phyloP scores from a whole-genome alignment of 163 green algal species.

The Scenedesmus sp. region DNA sequence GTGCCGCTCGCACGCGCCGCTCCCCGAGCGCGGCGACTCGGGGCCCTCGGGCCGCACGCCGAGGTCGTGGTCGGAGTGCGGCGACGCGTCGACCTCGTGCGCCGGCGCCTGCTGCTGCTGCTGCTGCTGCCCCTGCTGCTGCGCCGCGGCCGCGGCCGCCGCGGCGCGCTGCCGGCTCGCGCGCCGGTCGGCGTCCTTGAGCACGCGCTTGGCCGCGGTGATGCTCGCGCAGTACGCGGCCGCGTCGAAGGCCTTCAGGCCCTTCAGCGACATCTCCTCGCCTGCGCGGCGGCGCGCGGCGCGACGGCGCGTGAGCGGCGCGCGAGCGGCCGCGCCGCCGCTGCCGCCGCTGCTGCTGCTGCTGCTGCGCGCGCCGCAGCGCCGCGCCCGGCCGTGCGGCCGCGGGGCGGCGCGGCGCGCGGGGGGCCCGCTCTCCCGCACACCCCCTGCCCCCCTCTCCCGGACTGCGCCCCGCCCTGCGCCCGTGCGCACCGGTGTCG shows the following conservation, averaged over 20 bases:
- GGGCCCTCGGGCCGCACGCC: constrained; percentile 34
- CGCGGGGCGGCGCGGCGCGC: too few relatives aligned
- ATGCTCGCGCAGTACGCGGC: constrained; percentile 49
- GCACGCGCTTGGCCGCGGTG: constrained; percentile 45
- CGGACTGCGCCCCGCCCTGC: too few relatives aligned
- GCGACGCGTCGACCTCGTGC: neutral
- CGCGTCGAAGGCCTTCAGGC: constrained; percentile 47
- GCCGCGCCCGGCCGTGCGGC: too few relatives aligned
- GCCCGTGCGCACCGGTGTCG: constrained; percentile 42
- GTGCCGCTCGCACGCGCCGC: constrained; percentile 1
- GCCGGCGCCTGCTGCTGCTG: neutral
- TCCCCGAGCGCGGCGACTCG: constrained; percentile 7
- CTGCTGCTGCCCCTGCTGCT: constrained; percentile 14
- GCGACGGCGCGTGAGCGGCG: too few relatives aligned
- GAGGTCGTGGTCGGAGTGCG: constrained; percentile 12
- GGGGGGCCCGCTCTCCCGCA: too few relatives aligned
- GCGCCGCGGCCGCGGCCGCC: neutral
- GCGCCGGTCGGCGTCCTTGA: constrained; percentile 30
- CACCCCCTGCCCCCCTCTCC: too few relatives aligned
- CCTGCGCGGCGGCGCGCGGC: constrained; percentile 9
- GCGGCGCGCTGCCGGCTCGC: constrained; percentile 6
- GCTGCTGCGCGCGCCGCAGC: too few relatives aligned
- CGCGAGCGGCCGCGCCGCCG: too few relatives aligned
- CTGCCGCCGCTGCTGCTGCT: too few relatives aligned
- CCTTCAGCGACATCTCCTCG: constrained; percentile 49